Percentiles rank a stretch among this genome's conserved stretches.
phyloP scores from a whole-genome alignment of 139 green algal species.

The Pleodorina starrii region DNA sequence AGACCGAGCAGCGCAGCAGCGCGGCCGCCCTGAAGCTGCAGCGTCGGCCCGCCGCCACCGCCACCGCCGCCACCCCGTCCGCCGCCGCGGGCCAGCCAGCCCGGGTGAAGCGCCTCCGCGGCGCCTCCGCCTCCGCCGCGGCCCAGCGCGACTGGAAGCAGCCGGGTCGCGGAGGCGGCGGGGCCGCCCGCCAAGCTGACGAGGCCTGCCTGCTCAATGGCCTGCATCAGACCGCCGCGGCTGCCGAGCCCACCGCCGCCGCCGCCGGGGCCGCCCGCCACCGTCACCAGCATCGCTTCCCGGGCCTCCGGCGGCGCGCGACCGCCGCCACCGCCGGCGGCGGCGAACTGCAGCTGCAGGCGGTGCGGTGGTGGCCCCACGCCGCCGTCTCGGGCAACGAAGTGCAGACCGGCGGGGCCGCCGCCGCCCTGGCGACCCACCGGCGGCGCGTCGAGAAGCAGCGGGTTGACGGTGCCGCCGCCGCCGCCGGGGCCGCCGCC shows the following conservation, averaged over 20 bases:
- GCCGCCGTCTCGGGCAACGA: not conserved
- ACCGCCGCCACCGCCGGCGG: not conserved
- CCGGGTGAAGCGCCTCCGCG: not conserved
- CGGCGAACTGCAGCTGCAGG: not conserved
- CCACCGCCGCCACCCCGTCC: not conserved
- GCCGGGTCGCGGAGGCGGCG: not conserved
- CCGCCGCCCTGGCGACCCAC: not conserved
- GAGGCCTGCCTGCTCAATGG: not conserved
- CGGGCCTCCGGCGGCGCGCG: not conserved
- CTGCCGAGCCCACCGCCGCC: not conserved
- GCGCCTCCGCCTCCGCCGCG: not conserved
- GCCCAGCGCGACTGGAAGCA: not conserved
- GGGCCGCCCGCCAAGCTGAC: conserved; percentile 9
- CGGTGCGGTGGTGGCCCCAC: not conserved
- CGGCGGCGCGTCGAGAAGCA: not conserved
- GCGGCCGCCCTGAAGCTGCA: not conserved
- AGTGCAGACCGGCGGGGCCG: not conserved
- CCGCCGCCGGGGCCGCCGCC: not conserved
- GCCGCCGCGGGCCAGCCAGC: not conserved
- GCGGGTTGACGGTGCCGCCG: conserved; percentile 19
- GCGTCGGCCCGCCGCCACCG: not conserved
- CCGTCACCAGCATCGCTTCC: conserved; percentile 7
- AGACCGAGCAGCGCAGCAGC: not conserved
- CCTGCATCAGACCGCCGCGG: not conserved
- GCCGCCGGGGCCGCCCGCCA: not conserved